Evolutionary conservation across 2,329 filamentous ascomycete genomes (phyloP).

Genomic region (Claviceps fusiformis): DNA sequence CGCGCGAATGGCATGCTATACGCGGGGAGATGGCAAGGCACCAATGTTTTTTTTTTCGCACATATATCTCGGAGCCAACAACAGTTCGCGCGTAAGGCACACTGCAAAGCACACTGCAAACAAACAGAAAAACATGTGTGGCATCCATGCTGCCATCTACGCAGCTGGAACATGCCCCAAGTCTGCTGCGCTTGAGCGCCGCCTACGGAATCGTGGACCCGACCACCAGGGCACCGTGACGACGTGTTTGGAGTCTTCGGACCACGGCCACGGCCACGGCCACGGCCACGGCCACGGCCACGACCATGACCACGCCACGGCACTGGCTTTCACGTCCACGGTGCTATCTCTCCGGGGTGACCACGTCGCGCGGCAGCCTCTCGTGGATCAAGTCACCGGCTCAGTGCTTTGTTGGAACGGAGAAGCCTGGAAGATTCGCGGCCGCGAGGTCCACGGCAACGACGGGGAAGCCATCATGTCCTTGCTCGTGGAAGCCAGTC

Average conservation of each 20-base stretch:
- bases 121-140: constrained; percentile 35
- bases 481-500: constrained; percentile 35
- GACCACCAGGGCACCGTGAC: constrained; percentile 39
- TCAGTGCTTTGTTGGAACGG: constrained; percentile 93
- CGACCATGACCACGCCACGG: constrained; percentile 16
- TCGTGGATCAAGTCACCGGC: constrained; percentile 39
- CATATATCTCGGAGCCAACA: no score
- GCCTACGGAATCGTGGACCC: constrained; percentile 43
- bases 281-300: no score
- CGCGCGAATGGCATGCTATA: no score
- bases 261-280: no score
- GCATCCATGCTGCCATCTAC: constrained; percentile 42
- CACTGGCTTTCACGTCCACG: constrained; percentile 60
- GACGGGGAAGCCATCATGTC: constrained; percentile 62
- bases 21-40: no score
- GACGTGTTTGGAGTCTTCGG: constrained; percentile 10
- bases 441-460: constrained; percentile 51
- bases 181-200: constrained; percentile 24
- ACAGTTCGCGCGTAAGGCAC: no score
- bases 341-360: constrained; percentile 82
- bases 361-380: constrained; percentile 57
- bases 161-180: constrained; percentile 14
- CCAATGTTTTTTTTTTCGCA: no score
- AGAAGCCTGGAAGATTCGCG: constrained; percentile 71
- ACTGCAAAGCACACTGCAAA: neutral